phyloP scores from a whole-genome alignment of 768 basidiomycete species.

The Gyrodon lividus region DNA sequence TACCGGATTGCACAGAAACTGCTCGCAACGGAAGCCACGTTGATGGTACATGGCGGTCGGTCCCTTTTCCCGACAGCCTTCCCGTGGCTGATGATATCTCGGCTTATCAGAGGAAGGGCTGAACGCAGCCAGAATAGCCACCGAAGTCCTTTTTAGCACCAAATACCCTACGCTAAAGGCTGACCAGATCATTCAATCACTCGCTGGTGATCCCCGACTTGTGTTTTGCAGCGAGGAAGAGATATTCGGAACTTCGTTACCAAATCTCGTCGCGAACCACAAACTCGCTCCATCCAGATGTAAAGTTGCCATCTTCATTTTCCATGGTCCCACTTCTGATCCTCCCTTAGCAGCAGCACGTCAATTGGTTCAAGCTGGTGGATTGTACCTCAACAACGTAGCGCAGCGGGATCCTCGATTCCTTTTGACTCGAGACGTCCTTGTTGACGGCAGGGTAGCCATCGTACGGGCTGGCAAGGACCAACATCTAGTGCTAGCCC shows the following conservation, averaged over 20 bases:
- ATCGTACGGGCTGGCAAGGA: constrained; percentile 77
- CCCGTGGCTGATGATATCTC: constrained; percentile 1
- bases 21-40: constrained; percentile 58
- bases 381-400: constrained; percentile 70
- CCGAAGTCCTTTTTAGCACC: constrained; percentile 44
- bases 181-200: constrained; percentile 56
- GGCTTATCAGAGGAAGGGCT: constrained; percentile 37
- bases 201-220: constrained; percentile 66
- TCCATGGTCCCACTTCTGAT: constrained; percentile 5
- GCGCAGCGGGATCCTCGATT: constrained; percentile 51
- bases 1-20: constrained; percentile 46
- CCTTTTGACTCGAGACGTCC: constrained; percentile 40
- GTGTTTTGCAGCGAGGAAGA: constrained; percentile 49
- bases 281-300: constrained; percentile 63
- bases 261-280: constrained; percentile 59
- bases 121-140: constrained; percentile 42
- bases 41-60: constrained; percentile 59
- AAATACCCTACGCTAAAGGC: constrained; percentile 45
- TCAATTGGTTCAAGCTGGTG: constrained; percentile 59
- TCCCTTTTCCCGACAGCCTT: not conserved
- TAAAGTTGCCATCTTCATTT: constrained; percentile 34
- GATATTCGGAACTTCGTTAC: constrained; percentile 50
- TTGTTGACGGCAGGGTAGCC: constrained; percentile 61
- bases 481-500: constrained; percentile 56
- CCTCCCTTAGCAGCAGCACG: constrained; percentile 58